Conservation (phyloP, 2,329 filamentous ascomycete species). For the Xylariales sp. region DNA sequence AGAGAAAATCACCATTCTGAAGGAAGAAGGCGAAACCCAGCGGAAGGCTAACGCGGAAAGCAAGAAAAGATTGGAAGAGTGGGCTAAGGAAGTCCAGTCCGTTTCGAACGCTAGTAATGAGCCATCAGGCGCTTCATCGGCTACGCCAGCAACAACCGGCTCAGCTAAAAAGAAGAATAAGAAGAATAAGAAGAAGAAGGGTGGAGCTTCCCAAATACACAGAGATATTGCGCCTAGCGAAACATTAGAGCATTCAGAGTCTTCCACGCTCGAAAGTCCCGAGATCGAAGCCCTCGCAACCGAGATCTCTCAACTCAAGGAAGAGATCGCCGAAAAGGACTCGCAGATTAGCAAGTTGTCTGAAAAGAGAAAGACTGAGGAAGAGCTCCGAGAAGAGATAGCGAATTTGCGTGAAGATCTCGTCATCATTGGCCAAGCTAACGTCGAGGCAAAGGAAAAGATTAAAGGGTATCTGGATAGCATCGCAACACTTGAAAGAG, state of each 20-base stretch:
- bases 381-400: constrained; percentile 85
- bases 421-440: constrained; percentile 81
- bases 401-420: constrained; percentile 85
- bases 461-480: constrained; percentile 60
- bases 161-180: constrained; percentile 88
- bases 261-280: constrained; percentile 46
- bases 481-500: constrained; percentile 66
- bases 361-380: constrained; percentile 78
- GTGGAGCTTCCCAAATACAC: constrained; percentile 62
- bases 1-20: constrained; percentile 59
- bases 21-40: constrained; percentile 56
- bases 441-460: constrained; percentile 84
- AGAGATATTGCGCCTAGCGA: constrained; percentile 54
- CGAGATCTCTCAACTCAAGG: constrained; percentile 63
- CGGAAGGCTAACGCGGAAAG: constrained; percentile 53
- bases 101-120: constrained; percentile 32
- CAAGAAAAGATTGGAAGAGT: constrained; percentile 56
- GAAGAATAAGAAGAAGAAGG: constrained; percentile 92
- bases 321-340: constrained; percentile 73
- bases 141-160: constrained; percentile 35
- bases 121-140: constrained; percentile 23
- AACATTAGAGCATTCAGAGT: constrained; percentile 52
- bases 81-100: constrained; percentile 53
- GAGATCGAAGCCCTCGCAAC: constrained; percentile 56
- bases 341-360: constrained; percentile 77